A percentile compares a stretch with the other conserved stretches of the same genome.
Evolutionary conservation across 208 protist genomes (phyloP).

Genomic region (Herpetomonas samuelpessoai): DNA sequence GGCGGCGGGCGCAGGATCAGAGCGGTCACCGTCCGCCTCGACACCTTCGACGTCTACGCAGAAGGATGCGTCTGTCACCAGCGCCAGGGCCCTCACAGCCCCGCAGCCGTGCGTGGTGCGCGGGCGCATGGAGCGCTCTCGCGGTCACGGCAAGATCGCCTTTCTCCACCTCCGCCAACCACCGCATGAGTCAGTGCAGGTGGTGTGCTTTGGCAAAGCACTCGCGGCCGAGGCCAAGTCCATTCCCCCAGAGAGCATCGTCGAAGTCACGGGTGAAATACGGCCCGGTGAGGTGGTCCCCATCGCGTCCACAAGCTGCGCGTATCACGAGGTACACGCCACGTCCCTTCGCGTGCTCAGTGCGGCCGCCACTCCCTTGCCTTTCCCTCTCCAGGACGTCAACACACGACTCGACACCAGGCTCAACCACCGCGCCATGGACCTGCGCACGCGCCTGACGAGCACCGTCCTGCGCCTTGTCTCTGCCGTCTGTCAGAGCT

Average conservation of each 20-base stretch:
- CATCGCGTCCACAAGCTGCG: conserved; percentile 46
- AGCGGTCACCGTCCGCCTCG: no score
- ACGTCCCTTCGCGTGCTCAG: conserved; percentile 42
- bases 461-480: conserved; percentile 92
- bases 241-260: conserved; percentile 68
- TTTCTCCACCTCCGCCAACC: conserved; percentile 83
- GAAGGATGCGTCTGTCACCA: not conserved
- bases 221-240: conserved; percentile 26
- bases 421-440: conserved; percentile 96
- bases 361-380: conserved; percentile 50
- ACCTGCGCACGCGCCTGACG: conserved; percentile 95
- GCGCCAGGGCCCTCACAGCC: not conserved
- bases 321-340: conserved; percentile 59
- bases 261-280: conserved; percentile 56
- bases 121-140: conserved; percentile 49
- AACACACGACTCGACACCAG: conserved; percentile 89
- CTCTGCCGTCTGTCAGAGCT: conserved; percentile 75
- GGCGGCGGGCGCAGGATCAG: no score
- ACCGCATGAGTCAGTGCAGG: conserved; percentile 57
- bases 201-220: conserved; percentile 42
- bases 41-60: no score
- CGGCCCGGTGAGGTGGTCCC: conserved; percentile 21
- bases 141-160: conserved; percentile 48
- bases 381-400: conserved; percentile 84
- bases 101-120: conserved; percentile 28